Percentiles rank a stretch among this genome's conserved stretches.
Evolutionary conservation across 192 early-diverging fungal genomes (phyloP).

Genomic region (Podila epicladia): DNA sequence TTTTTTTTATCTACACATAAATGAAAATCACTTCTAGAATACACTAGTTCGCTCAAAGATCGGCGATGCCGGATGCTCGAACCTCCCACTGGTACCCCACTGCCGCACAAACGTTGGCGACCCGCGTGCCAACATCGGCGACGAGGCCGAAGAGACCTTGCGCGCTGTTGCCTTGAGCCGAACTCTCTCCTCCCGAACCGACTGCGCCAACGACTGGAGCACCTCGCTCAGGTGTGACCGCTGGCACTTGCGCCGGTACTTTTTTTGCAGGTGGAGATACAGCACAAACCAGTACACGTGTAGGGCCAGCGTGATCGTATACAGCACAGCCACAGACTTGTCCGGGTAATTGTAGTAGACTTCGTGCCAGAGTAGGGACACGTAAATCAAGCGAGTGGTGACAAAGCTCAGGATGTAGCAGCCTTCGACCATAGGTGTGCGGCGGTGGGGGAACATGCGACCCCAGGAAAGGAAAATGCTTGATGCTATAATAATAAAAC

Average conservation of each 20-base stretch:
- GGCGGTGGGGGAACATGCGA: constrained; percentile 41
- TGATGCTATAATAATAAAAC: constrained; percentile 12
- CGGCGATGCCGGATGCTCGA: neutral
- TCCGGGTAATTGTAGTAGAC: constrained; percentile 46
- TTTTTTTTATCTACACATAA: neutral
- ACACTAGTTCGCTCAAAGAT: neutral
- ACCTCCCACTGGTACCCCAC: neutral
- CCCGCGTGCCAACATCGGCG: neutral
- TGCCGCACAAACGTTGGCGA: neutral
- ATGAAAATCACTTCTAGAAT: neutral
- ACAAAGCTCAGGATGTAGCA: constrained; percentile 30
- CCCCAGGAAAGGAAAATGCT: constrained; percentile 48
- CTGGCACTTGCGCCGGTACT: constrained; percentile 15
- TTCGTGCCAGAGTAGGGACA: constrained; percentile 46
- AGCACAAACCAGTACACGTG: constrained; percentile 48
- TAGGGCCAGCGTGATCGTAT: constrained; percentile 31
- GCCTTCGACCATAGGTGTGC: constrained; percentile 23
- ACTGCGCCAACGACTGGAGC: constrained; percentile 1
- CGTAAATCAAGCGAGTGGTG: constrained; percentile 23
- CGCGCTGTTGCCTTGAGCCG: neutral
- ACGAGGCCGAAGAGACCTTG: neutral
- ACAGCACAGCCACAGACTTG: constrained; percentile 41
- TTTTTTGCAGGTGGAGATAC: constrained; percentile 28
- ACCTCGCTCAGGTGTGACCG: constrained; percentile 13
- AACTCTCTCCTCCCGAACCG: constrained; percentile 9